phyloP scores from a whole-genome alignment of 176 grass and related monocot genomes.

The Pontederia crassipes region DNA sequence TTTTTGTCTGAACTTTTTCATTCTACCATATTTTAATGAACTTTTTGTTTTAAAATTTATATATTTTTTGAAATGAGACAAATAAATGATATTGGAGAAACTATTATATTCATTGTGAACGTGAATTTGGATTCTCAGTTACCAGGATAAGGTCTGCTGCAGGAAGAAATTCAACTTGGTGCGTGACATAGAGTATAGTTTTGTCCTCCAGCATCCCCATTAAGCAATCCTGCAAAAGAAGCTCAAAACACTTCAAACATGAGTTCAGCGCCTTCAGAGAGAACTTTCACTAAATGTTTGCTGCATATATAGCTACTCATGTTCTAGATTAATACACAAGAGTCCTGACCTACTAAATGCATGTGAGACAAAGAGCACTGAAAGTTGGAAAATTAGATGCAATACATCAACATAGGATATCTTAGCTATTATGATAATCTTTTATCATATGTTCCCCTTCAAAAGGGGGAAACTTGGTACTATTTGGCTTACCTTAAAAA shows the following conservation, averaged over 20 bases:
- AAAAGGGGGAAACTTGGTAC: background rate
- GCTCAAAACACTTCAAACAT: no score
- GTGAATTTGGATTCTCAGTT: conserved; percentile 15
- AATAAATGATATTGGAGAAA: no score
- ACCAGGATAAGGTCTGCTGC: conserved; percentile 84
- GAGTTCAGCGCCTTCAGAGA: background rate
- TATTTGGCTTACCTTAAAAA: conserved; percentile 59
- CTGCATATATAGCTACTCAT: background rate
- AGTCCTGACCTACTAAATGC: no score
- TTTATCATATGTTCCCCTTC: background rate
- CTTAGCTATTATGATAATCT: background rate
- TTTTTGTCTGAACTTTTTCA: no score
- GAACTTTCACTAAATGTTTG: background rate
- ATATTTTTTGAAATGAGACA: no score
- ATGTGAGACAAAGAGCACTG: no score
- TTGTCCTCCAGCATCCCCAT: conserved; percentile 85
- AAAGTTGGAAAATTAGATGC: no score
- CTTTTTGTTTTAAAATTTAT: no score
- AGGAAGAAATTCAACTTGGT: conserved; percentile 99
- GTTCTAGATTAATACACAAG: no score
- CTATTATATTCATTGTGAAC: no score
- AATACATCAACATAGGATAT: no score
- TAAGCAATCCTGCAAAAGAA: conserved; percentile 67
- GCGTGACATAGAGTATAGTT: conserved; percentile 90
- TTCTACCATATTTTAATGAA: no score